Evolutionary conservation across 1,284 basidiomycete species (phyloP).

Genomic region (Cutaneotrichosporon sp.): DNA sequence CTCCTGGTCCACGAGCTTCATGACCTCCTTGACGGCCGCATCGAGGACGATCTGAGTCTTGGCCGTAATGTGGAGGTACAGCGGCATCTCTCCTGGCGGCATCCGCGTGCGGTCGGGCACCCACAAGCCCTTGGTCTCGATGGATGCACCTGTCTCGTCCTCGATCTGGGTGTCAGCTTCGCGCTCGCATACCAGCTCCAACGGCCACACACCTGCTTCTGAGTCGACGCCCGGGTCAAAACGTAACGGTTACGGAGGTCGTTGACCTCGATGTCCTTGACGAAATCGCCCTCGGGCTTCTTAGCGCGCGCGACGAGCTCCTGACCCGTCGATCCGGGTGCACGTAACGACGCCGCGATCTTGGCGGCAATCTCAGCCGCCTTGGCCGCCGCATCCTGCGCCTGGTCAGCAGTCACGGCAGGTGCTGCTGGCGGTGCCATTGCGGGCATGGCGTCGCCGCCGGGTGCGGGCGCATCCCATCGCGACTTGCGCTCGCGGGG

Average conservation of each 20-base stretch:
- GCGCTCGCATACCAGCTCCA: too few relatives aligned
- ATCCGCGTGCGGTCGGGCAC: slow-evolving; percentile 87
- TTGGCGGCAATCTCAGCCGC: slow-evolving; percentile 74
- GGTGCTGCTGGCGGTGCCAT: slow-evolving; percentile 45
- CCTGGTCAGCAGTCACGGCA: slow-evolving; percentile 53
- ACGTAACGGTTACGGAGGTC: slow-evolving; percentile 94
- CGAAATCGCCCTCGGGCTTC: slow-evolving; percentile 76
- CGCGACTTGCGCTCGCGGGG: slow-evolving; percentile 24
- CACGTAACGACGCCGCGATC: slow-evolving; percentile 75
- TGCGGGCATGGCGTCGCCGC: slow-evolving; percentile 48
- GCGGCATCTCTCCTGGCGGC: slow-evolving; percentile 84
- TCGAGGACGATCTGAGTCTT: slow-evolving; percentile 75
- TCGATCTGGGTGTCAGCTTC: slow-evolving; percentile 62
- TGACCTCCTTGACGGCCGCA: slow-evolving; percentile 74
- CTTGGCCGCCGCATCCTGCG: slow-evolving; percentile 67
- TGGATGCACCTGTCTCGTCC: slow-evolving; percentile 82
- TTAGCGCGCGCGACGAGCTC: slow-evolving; percentile 61
- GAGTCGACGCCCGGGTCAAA: slow-evolving; percentile 89
- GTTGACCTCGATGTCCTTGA: slow-evolving; percentile 94
- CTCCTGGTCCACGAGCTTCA: slow-evolving; percentile 80
- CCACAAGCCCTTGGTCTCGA: slow-evolving; percentile 90
- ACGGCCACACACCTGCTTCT: slow-evolving; percentile 68
- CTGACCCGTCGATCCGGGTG: slow-evolving; percentile 47
- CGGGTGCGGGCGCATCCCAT: slow-evolving; percentile 36
- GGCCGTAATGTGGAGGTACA: slow-evolving; percentile 92